Evolutionary conservation across 1,284 basidiomycete species (phyloP).

Genomic region (Ganoderma boninense): DNA sequence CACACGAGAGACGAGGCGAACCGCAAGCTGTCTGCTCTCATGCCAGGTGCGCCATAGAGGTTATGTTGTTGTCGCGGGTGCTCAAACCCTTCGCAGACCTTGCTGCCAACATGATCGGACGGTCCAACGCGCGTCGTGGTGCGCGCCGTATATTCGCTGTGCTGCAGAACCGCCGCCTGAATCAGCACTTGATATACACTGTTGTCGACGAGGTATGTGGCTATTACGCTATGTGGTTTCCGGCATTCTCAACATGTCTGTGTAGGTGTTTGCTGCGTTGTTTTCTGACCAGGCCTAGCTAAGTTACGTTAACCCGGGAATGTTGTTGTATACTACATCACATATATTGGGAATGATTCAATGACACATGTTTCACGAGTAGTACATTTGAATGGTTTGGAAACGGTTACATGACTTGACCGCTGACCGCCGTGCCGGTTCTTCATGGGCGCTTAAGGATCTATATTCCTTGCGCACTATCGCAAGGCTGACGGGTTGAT

Average conservation of each 20-base stretch:
- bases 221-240: not conserved
- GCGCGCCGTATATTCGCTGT: slow-evolving; percentile 92
- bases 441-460: not conserved
- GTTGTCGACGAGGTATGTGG: slow-evolving; percentile 83
- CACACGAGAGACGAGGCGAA: slow-evolving; percentile 87
- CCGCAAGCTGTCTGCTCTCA: slow-evolving; percentile 85
- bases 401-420: not conserved
- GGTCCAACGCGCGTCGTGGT: slow-evolving; percentile 91
- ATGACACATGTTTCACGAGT: not conserved
- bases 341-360: not conserved
- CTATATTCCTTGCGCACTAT: too few species aligned
- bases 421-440: too few species aligned
- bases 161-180: slow-evolving; percentile 90
- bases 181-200: slow-evolving; percentile 90
- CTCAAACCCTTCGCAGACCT: slow-evolving; percentile 64
- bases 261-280: slow-evolving; percentile 38
- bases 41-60: slow-evolving; percentile 73
- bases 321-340: slow-evolving; percentile 19
- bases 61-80: not conserved
- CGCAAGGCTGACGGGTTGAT: not conserved
- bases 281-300: slow-evolving; percentile 32
- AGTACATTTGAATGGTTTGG: not conserved
- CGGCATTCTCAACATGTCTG: not conserved
- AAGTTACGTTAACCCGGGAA: slow-evolving; percentile 1
- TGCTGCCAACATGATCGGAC: slow-evolving; percentile 95